These are phyloP conservation scores for Raphanus hybrid DNA, from an alignment of 441 rosid genomes.

Conservation along the genomic window DNA sequence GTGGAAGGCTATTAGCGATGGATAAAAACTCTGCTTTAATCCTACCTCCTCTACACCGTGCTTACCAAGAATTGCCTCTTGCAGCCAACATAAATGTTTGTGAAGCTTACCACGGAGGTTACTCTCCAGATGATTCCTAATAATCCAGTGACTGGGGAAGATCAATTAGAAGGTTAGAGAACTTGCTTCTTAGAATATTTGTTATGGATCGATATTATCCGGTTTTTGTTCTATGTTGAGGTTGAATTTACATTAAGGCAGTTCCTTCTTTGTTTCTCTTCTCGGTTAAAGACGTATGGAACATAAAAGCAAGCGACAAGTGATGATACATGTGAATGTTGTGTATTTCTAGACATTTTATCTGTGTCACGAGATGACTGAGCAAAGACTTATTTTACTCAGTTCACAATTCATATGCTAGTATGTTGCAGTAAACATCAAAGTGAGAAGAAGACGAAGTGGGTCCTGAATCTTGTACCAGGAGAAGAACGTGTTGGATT, in stretches of 20 bases:
- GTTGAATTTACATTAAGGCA: constrained; percentile 9
- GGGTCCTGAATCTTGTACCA: constrained; percentile 20
- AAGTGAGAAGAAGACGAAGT: constrained; percentile 34
- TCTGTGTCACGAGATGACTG: neutral
- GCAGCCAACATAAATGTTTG: constrained; percentile 36
- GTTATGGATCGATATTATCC: constrained; percentile 13
- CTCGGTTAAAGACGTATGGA: neutral
- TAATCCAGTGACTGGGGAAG: constrained; percentile 7
- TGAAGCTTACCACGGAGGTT: constrained; percentile 70
- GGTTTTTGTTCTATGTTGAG: constrained; percentile 17
- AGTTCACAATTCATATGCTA: constrained; percentile 5
- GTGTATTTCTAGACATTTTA: constrained; percentile 6
- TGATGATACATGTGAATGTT: constrained; percentile 33
- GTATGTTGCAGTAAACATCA: constrained; percentile 23
- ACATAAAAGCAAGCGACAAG: constrained; percentile 16
- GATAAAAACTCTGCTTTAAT: constrained; percentile 66
- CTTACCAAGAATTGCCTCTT: constrained; percentile 52
- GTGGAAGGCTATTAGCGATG: constrained; percentile 72
- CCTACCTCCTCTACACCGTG: constrained; percentile 74
- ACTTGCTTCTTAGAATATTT: neutral
- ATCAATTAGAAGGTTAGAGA: constrained; percentile 22
- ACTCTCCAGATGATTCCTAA: constrained; percentile 61
- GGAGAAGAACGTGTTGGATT: constrained; percentile 19
- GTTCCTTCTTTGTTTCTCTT: constrained; percentile 2
- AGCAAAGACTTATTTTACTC: constrained; percentile 8